A percentile compares a stretch with the other conserved stretches of the same genome.
Conservation (phyloP, 169 alveolate genomes). For the Pseudocohnilembus persalinus region DNA sequence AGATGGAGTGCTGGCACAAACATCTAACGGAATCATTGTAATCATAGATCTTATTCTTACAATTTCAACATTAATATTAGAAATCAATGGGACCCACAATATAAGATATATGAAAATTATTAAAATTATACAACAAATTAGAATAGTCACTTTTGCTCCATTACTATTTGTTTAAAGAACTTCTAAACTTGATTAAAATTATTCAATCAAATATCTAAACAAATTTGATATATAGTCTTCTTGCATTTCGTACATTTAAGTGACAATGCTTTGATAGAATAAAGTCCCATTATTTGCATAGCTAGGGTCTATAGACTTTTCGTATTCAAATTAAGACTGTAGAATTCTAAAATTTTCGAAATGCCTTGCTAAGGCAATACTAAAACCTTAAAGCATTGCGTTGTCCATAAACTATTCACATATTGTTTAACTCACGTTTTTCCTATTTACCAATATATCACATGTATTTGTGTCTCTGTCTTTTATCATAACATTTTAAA, state of each 20-base stretch:
- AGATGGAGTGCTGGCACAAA: constrained; percentile 3
- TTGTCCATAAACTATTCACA: not conserved
- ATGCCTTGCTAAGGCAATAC: not conserved
- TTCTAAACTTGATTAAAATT: not conserved
- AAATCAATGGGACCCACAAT: constrained; percentile 13
- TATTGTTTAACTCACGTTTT: not conserved
- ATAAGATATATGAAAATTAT: not conserved
- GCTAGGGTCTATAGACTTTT: too few relatives aligned
- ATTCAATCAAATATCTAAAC: not conserved
- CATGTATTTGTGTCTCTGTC: not conserved
- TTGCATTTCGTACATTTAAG: constrained; percentile 14
- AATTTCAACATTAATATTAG: not conserved
- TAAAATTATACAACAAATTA: not conserved
- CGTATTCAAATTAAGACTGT: not conserved
- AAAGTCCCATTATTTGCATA: not conserved
- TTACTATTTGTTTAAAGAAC: not conserved
- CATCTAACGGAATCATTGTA: constrained; percentile 28
- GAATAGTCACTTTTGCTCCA: not conserved
- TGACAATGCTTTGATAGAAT: not conserved
- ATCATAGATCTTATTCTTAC: constrained; percentile 25
- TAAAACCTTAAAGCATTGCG: not conserved
- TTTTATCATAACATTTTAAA: not conserved
- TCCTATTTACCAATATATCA: not conserved
- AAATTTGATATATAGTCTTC: constrained; percentile 4
- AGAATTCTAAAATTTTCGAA: not conserved